Evolutionary conservation across 129 eudicot species (phyloP).

Genomic region (Artemisia argyi): DNA sequence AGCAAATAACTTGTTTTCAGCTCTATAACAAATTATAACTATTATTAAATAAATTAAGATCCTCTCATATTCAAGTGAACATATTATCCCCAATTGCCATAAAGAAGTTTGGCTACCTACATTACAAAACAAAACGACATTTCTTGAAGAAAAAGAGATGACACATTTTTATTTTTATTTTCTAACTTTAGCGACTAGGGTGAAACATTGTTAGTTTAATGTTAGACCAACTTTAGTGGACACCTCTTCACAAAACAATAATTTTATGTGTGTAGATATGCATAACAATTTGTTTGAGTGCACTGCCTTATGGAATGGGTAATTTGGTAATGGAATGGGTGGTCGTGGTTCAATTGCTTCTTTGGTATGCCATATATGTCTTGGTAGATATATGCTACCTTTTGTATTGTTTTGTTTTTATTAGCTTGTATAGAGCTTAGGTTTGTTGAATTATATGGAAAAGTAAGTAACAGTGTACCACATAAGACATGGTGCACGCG

Average conservation of each 20-base stretch:
- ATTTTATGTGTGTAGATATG: constrained; percentile 7
- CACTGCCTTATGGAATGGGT: constrained; percentile 34
- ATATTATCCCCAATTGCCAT: too few relatives aligned
- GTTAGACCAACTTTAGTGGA: constrained; percentile 37
- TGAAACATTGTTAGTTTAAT: background rate
- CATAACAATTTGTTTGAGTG: background rate
- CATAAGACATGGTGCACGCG: constrained; percentile 14
- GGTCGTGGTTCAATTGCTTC: constrained; percentile 17
- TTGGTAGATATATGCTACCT: constrained; percentile 24
- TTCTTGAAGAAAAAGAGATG: too few relatives aligned
- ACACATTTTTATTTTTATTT: too few relatives aligned
- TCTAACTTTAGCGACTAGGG: background rate
- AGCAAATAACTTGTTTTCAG: too few relatives aligned
- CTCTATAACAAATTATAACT: too few relatives aligned
- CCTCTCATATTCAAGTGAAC: too few relatives aligned
- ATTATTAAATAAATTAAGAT: too few relatives aligned
- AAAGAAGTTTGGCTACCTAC: too few relatives aligned
- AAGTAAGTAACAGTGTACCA: constrained; percentile 24
- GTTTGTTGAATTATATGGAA: constrained; percentile 24
- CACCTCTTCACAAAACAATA: constrained; percentile 5
- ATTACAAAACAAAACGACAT: too few relatives aligned
- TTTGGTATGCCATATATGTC: background rate
- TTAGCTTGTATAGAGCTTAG: constrained; percentile 6
- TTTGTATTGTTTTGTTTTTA: constrained; percentile 18
- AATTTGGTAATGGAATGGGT: constrained; percentile 35